These are phyloP conservation scores for Agrostemma githago DNA, from an alignment of 148 eudicot genomes.

Conservation along the genomic window DNA sequence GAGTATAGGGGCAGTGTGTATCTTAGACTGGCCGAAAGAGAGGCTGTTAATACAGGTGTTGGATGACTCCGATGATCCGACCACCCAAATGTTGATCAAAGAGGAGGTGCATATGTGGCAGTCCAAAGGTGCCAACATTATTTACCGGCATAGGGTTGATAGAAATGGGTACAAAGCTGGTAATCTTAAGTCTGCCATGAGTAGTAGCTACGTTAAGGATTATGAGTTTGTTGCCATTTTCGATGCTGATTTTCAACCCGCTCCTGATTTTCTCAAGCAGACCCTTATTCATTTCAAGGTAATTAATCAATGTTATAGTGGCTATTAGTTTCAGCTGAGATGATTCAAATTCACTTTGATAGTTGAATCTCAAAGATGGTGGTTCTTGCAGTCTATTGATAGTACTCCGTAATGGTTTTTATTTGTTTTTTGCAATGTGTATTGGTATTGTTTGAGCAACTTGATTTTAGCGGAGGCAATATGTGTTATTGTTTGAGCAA, in stretches of 20 bases:
- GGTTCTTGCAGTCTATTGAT: not conserved
- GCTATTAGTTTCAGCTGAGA: not conserved
- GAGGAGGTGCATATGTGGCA: conserved; percentile 92
- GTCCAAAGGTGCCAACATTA: conserved; percentile 70
- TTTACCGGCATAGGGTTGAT: conserved; percentile 74
- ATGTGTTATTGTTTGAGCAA: not conserved
- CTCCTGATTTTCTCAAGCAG: conserved; percentile 62
- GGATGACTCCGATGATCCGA: conserved; percentile 90
- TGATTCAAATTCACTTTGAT: not conserved
- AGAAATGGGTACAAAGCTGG: conserved; percentile 97
- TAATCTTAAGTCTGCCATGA: conserved; percentile 96
- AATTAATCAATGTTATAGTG: not conserved
- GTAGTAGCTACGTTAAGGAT: conserved; percentile 83
- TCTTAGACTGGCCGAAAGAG: conserved; percentile 86
- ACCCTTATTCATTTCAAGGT: conserved; percentile 95
- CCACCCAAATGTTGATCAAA: conserved; percentile 63
- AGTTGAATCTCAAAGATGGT: not conserved
- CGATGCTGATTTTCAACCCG: conserved; percentile 95
- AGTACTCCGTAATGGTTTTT: not conserved
- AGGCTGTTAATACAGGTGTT: conserved; percentile 70
- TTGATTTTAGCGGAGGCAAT: not conserved
- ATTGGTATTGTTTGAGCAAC: not conserved
- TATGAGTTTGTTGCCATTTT: conserved; percentile 96
- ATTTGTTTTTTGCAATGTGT: not conserved
- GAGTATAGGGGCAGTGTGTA: conserved; percentile 88